Base-by-base conservation (phyloP, 169 alveolate genomes). In the Plasmodium berghei region DNA sequence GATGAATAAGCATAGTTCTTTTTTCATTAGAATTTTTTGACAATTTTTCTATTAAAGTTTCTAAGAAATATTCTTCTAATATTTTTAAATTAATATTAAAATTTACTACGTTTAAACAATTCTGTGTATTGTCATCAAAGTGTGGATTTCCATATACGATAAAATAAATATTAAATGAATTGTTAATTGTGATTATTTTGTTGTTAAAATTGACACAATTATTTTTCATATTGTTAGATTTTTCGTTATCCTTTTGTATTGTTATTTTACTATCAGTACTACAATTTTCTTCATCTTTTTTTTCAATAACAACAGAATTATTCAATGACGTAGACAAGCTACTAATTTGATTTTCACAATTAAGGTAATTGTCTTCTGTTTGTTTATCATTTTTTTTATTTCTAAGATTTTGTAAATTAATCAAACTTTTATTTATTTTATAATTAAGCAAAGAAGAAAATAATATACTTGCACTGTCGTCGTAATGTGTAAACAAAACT, bases 181-280 rank as follows among this genome's bases (percentile, higher is more conserved):
- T 52, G 12, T 67, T 49, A 14, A 83, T 52, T 1, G 90, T 52
- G 24, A 83, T 83, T 2, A 83, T 83, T 58, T 83, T 83, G 16
- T 83, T 83, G 64, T 83, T 83, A 58, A 83, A 83, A 28, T 83
- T 83, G 20, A 83, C 75, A 34, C 90, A 83, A 42, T 83, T 67
- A 34, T 34, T 62, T 54, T 66, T 55, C 20, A 48, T 34, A 58
- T 40, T 80, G 49, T 55, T 54, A 9, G 64, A 9, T 59, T 20
- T 4, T 34, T 54, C 24, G 5, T 34, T 0, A 2, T n/a, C 55
- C 1, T 63, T 22, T 12, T 64, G n/a, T 18, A 8, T 22, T 28
- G 58, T 16, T 20, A 12, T 1, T 28, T 46, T 20, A 4, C 73
- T 16, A 16, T 14, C 20, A 16, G 10, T 52, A 16, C 20, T 12